Percentiles rank a stretch among this genome's conserved stretches.
These are phyloP conservation scores for Physcomitrellopsis africana DNA, from an alignment of 225 moss, liverwort and hornwort species.

Conservation along the genomic window DNA sequence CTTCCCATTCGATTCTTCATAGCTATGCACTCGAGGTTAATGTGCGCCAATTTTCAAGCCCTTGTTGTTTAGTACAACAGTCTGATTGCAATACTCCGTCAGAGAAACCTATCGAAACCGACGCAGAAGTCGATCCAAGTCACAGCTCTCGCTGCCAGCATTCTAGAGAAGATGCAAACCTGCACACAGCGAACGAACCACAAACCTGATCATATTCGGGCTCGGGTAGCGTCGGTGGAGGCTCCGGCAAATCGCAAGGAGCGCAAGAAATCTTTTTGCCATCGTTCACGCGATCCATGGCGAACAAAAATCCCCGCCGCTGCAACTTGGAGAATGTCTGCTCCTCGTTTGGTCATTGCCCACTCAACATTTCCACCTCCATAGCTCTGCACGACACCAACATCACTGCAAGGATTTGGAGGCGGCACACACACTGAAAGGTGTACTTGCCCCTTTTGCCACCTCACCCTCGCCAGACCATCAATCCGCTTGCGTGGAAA, in stretches of 20 bases:
- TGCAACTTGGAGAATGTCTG: neutral
- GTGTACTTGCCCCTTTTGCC: neutral
- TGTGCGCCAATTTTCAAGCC: neutral
- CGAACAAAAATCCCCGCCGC: neutral
- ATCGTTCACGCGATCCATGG: conserved; percentile 29
- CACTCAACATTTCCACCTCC: neutral
- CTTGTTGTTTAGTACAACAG: neutral
- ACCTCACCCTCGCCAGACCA: neutral
- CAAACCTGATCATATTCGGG: conserved; percentile 35
- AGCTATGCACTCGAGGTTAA: neutral
- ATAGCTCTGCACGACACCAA: neutral
- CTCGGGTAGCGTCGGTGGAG: conserved; percentile 25
- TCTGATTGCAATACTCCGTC: conserved; percentile 1
- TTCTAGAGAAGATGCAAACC: neutral
- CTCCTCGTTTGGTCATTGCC: conserved; percentile 15
- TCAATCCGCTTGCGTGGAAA: neutral
- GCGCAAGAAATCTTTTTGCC: conserved; percentile 2
- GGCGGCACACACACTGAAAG: neutral
- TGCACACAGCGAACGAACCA: neutral
- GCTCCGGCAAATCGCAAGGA: conserved; percentile 5
- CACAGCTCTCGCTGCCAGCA: neutral
- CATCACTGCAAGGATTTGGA: neutral
- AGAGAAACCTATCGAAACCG: neutral
- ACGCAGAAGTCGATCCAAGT: neutral
- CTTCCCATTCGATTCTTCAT: conserved; percentile 13